Percentiles rank a stretch among this genome's conserved stretches.
phyloP scores from a whole-genome alignment of 176 grass and related monocot species.

The Thalia dealbata region DNA sequence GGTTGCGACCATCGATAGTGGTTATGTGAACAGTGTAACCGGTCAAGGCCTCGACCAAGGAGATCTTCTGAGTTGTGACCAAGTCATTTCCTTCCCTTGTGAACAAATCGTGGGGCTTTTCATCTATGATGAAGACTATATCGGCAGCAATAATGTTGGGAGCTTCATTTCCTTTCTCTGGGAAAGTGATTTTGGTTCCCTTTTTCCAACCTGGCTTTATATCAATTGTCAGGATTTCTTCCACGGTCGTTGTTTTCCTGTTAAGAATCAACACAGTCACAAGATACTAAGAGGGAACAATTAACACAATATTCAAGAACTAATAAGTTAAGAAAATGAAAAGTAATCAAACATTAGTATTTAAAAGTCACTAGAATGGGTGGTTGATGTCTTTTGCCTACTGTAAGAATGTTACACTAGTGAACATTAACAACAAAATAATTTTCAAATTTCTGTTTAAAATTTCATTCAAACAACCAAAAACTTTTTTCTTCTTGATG shows the following conservation, averaged over 20 bases:
- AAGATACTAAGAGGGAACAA: background rate
- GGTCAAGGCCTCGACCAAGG: background rate
- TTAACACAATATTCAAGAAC: background rate
- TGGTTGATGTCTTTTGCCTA: no score
- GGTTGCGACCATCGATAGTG: background rate
- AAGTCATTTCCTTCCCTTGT: conserved; percentile 7
- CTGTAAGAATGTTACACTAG: no score
- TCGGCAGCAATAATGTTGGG: conserved; percentile 7
- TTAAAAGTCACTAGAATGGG: background rate
- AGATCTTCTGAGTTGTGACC: background rate
- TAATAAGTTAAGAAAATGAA: no score
- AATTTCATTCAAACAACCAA: no score
- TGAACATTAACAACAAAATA: no score
- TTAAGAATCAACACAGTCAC: background rate
- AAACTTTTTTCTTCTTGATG: no score
- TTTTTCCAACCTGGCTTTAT: conserved; percentile 10
- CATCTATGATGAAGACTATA: conserved; percentile 9
- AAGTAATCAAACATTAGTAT: no score
- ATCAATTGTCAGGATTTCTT: conserved; percentile 11
- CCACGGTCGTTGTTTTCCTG: background rate
- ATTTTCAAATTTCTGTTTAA: no score
- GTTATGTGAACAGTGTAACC: conserved; percentile 3
- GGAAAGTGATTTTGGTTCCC: conserved; percentile 10
- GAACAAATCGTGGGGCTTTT: conserved; percentile 3
- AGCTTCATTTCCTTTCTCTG: conserved; percentile 8